Base-by-base conservation (phyloP, 2,329 filamentous ascomycete genomes). In the Aspergillus fischeri region DNA sequence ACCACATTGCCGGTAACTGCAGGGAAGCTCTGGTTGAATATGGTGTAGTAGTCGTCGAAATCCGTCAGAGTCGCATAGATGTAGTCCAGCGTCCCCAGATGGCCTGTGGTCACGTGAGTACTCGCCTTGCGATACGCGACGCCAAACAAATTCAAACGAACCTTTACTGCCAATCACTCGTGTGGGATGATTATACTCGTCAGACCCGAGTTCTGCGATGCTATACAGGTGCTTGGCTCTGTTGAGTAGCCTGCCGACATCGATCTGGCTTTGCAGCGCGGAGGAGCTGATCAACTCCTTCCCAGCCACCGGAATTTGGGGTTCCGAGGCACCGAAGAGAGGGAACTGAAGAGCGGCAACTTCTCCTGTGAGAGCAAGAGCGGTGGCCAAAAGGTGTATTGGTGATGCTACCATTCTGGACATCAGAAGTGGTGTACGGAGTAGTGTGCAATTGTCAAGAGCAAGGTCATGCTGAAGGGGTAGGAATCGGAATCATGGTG, bases 141-240 rank as follows among this genome's bases (percentile, higher is more conserved):
- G 10, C 28, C n/a, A 53, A 35, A 3, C 38, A 38, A 17, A 17
- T 29, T 20, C 57, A 44, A 73, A 86, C 85, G 85, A 73, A 86
- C 85, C 85, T 68, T 81, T 67, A 60, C 85, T 88, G 29, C 87
- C 87, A 62, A 90, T 89, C 24, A 90, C 87, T 53, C 87, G 81
- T 1, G 87, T 90, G 1, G 87, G 87, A 64, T 87, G 87, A 59
- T 83, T 82, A 67, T 85, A 88, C 60, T 89, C 84, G 1, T 80
- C 76, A 59, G 82, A 75, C 10, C 81, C 80, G 53, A 80, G 75
- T 70, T 86, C 77, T 0, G 87, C 86, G 55, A 89, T 82, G 52
- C 81, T 75, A 64, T 82, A 89, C 8, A 90, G 79, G 29, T 83
- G 72, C 63, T 86, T 77, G 10, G 87, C 86, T 45, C 86, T 81